Evolutionary conservation across 106 monocot genomes (phyloP), one percentile per base, ranked within the genome.

Genomic region (Dendrobium nobile): DNA sequence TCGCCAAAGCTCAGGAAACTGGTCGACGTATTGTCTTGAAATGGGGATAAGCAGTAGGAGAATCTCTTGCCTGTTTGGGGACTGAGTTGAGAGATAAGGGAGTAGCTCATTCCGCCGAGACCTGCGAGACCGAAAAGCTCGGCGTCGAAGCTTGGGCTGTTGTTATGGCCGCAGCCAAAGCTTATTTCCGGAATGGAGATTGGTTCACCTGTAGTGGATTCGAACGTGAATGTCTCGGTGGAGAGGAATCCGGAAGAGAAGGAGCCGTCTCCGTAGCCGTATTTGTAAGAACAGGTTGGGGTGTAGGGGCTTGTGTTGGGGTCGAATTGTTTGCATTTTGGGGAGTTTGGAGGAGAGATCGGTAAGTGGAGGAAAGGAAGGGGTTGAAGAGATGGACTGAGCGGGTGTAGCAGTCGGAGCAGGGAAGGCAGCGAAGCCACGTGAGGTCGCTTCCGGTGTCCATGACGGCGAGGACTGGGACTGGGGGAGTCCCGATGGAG

Each of bases 151-250:
- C 83, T 83, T 10, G 2, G 56, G 27, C 83, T 83, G 45, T 78
- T 77, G 79, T 83, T 83, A 55, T 79, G 54, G 0, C 83, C 79
- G 44, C 83, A 83, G 3, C 83, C 83, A 26, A 83, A 83, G 26
- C 19, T 42, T 0, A 83, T 31, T 0, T 26, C 0, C 0, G 78
- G 78, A 17, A 83, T 27, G 1, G 72, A 78, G 4, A 83, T 40
- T 0, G 51, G 31, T 15, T 33, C 24, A 7, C 82, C 70, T 0
- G 55, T 70, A 11, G 67, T 27, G n/a, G 83, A 33, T 11, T 45
- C 78, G 28, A 83, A 79, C 7, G 83, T 83, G 4, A 83, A 13
- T 0, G 79, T 79, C 37, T 83, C 83, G 0, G 73, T 56, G 18
- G 78, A 18, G 55, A 83, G 40, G 2, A 28, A 10, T 10, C 82